A percentile compares a stretch with the other conserved stretches of the same genome.
These are phyloP conservation scores for Hura crepitans DNA, from an alignment of 441 rosid species.

Conservation along the genomic window DNA sequence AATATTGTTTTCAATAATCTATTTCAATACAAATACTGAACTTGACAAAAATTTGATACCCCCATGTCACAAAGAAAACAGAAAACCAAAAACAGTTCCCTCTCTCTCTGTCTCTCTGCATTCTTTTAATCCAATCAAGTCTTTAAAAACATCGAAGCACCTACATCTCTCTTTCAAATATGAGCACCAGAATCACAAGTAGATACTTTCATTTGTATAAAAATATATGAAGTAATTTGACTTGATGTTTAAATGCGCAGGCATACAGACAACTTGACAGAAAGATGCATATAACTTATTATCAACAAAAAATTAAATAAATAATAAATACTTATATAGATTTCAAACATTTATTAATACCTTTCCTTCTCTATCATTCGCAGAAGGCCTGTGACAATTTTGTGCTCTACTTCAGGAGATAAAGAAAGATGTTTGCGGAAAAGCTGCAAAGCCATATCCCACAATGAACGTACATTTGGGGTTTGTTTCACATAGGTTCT, in stretches of 20 bases:
- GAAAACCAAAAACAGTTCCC: neutral
- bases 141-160: neutral
- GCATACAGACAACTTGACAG: neutral
- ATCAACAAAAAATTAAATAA: neutral
- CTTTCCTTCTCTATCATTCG: constrained; percentile 95
- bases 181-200: neutral
- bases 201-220: neutral
- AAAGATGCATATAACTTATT: neutral
- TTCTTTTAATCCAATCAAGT: neutral
- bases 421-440: constrained; percentile 81
- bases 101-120: neutral
- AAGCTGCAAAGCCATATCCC: constrained; percentile 99
- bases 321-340: neutral
- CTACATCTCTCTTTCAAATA: no score
- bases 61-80: neutral
- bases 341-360: constrained; percentile 35
- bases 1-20: neutral
- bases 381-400: constrained; percentile 91
- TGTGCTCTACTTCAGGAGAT: constrained; percentile 89
- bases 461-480: constrained; percentile 72
- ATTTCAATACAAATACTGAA: neutral
- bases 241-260: neutral
- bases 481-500: constrained; percentile 89
- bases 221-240: neutral
- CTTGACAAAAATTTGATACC: neutral